Evolutionary conservation across 176 grass and related monocot genomes (phyloP).

Genomic region (Coix lacrymajobi): DNA sequence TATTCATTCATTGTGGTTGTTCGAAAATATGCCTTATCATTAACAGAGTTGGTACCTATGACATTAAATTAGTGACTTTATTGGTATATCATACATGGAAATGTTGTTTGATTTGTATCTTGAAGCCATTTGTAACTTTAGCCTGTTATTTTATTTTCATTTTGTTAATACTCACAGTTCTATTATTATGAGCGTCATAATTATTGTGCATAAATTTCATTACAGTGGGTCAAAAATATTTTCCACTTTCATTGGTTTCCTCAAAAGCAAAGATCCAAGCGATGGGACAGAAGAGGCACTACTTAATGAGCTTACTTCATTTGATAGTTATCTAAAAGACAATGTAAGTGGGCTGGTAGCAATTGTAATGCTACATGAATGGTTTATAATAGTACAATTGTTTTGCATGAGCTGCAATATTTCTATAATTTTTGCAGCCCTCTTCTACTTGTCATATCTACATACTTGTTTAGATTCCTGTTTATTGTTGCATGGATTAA

Average conservation of each 20-base stretch:
- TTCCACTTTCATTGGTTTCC: conserved; percentile 78
- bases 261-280: conserved; percentile 81
- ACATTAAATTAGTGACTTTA: conserved; percentile 3
- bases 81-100: neutral
- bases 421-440: neutral
- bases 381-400: neutral
- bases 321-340: conserved; percentile 75
- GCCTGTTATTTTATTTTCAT: neutral
- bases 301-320: conserved; percentile 52
- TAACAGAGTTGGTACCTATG: neutral
- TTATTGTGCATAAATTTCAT: conserved; percentile 2
- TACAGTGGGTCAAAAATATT: conserved; percentile 89
- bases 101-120: neutral
- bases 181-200: conserved; percentile 6
- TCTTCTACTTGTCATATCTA: conserved; percentile 1
- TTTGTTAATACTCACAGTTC: neutral
- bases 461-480: neutral
- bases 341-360: conserved; percentile 51
- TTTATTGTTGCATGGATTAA: neutral
- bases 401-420: conserved; percentile 1
- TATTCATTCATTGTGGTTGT: neutral
- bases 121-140: neutral
- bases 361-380: conserved; percentile 1
- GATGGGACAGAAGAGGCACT: conserved; percentile 81
- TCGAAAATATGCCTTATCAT: neutral